Evolutionary conservation across 78 protist genomes (phyloP).

Genomic region (Dictyostelium intermedium): DNA sequence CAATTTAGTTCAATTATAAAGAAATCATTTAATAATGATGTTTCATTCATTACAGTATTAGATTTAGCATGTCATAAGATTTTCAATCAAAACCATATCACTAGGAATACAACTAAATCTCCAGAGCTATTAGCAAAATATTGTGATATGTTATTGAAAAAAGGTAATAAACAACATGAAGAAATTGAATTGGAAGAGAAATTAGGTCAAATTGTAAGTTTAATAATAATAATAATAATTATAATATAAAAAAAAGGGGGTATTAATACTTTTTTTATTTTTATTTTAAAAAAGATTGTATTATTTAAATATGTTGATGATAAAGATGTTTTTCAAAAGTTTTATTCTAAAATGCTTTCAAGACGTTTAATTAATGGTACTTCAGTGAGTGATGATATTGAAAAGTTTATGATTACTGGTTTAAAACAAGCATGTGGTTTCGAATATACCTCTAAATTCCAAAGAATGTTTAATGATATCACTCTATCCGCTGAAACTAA

Average conservation of each 20-base stretch:
- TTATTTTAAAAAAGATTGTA: slow-evolving; percentile 48
- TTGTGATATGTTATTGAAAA: slow-evolving; percentile 85
- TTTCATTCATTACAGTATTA: slow-evolving; percentile 77
- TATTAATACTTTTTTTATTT: background rate
- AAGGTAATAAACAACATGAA: slow-evolving; percentile 39
- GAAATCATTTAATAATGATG: slow-evolving; percentile 81
- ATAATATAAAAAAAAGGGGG: too few species aligned
- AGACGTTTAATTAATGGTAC: slow-evolving; percentile 80
- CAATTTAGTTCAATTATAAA: slow-evolving; percentile 56
- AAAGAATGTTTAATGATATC: slow-evolving; percentile 88
- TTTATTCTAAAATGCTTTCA: slow-evolving; percentile 83
- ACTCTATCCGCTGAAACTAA: slow-evolving; percentile 76
- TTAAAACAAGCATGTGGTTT: slow-evolving; percentile 86
- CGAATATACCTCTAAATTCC: slow-evolving; percentile 83
- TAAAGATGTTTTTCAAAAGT: slow-evolving; percentile 90
- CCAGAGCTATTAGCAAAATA: slow-evolving; percentile 91
- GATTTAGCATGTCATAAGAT: slow-evolving; percentile 87
- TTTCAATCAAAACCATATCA: slow-evolving; percentile 75
- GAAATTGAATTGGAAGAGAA: slow-evolving; percentile 86
- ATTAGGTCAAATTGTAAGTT: slow-evolving; percentile 73
- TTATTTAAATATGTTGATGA: slow-evolving; percentile 89
- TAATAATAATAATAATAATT: background rate
- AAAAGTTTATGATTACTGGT: slow-evolving; percentile 77
- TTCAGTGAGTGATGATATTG: slow-evolving; percentile 86
- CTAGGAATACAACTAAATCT: slow-evolving; percentile 47